A percentile compares a stretch with the other conserved stretches of the same genome.
Evolutionary conservation across 2,329 filamentous ascomycete genomes (phyloP).

Genomic region (Talaromyces sp.): DNA sequence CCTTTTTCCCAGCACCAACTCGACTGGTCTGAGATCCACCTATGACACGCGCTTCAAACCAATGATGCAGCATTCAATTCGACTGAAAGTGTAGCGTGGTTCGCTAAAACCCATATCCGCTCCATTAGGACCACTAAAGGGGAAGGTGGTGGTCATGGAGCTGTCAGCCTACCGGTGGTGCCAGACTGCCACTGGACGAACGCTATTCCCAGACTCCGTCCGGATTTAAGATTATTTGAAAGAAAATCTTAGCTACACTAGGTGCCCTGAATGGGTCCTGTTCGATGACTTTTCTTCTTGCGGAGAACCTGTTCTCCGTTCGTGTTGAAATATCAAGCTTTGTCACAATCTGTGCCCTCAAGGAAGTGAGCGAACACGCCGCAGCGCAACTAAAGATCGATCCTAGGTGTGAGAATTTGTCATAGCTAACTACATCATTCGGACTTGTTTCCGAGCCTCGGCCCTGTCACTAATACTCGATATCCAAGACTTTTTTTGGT

Average conservation of each 20-base stretch:
- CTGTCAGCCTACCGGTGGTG: background rate
- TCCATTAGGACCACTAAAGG: background rate
- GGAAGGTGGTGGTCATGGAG: background rate
- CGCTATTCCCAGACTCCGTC: background rate
- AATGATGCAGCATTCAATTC: background rate
- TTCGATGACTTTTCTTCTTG: background rate
- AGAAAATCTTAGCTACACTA: background rate
- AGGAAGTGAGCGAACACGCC: background rate
- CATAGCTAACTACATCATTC: background rate
- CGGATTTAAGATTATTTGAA: background rate
- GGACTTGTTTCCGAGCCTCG: constrained; percentile 7
- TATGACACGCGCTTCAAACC: background rate
- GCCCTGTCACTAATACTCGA: background rate
- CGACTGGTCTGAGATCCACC: background rate
- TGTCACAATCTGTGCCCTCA: background rate
- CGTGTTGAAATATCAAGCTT: background rate
- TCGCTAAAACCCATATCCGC: background rate
- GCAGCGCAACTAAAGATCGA: background rate
- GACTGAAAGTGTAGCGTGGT: background rate
- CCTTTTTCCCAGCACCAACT: background rate
- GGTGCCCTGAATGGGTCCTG: background rate
- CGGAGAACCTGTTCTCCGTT: background rate
- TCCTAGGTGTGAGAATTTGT: background rate
- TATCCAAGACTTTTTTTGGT: background rate
- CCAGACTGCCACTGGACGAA: background rate